These are phyloP conservation scores for Cairneyella variabilis DNA, from an alignment of 495 filamentous ascomycete species.

Conservation along the genomic window DNA sequence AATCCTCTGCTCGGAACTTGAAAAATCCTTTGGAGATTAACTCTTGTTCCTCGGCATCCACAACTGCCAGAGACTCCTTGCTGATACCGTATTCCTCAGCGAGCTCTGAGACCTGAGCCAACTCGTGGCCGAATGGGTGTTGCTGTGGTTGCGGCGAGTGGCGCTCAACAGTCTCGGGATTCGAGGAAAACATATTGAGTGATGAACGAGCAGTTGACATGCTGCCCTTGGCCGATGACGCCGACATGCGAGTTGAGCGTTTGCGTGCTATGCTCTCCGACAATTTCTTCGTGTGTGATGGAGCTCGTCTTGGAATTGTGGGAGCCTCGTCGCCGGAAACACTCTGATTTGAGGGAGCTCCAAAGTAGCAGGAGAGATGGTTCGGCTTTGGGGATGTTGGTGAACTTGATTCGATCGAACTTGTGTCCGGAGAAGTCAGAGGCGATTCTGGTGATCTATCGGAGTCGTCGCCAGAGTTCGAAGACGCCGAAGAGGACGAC, in stretches of 20 bases:
- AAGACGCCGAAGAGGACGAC: conserved; percentile 55
- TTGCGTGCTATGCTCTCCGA: conserved; percentile 57
- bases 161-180: conserved; percentile 12
- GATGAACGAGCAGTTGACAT: conserved; percentile 24
- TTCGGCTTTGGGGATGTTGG: conserved; percentile 62
- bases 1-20: conserved; percentile 78
- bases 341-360: conserved; percentile 36
- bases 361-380: conserved; percentile 80
- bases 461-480: conserved; percentile 31
- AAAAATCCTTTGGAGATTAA: conserved; percentile 61
- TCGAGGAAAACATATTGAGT: conserved; percentile 24
- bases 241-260: conserved; percentile 53
- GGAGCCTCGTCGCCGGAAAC: conserved; percentile 43
- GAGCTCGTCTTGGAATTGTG: conserved; percentile 66
- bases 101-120: conserved; percentile 72
- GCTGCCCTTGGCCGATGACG: conserved; percentile 34
- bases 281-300: conserved; percentile 77
- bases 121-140: conserved; percentile 64
- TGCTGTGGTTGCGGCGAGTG: background rate
- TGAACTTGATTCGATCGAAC: conserved; percentile 52
- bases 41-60: conserved; percentile 68
- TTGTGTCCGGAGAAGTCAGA: conserved; percentile 71
- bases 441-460: conserved; percentile 49
- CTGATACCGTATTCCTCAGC: conserved; percentile 75
- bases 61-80: conserved; percentile 54